Base-by-base conservation (phyloP, 805 yeast species). In the Clavispora asparagi region DNA sequence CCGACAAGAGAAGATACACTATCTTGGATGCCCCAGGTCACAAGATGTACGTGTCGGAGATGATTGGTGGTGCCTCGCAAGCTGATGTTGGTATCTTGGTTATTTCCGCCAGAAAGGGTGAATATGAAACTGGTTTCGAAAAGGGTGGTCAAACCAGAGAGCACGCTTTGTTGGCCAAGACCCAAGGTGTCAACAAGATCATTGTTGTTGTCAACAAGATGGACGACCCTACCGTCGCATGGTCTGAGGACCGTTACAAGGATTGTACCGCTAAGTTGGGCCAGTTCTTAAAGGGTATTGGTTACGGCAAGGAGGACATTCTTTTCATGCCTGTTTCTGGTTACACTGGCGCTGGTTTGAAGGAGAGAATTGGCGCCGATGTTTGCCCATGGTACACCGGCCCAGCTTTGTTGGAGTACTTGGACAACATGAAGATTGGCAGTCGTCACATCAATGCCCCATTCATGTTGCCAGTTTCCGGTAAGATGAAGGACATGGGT, bases 1-100 rank as follows among this genome's bases (percentile, higher is more conserved):
- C 99, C 49, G 98, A 91, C 28, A 90, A 88, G 75, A 86, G 99
- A 75, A 85, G 98, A 70, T 94, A 94, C 76, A 92, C 99, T 39
- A 90, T 94, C 57, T 81, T 94, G 67, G 99, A 94, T 70, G 99
- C 99, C 8, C 99, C 99, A 55, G 99, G 99, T 43, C 99, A 94
- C 77, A 94, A 94, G 75, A 86, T 94, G 89, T 94, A 94, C 65
- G 97, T 94, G 53, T 89, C 97, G 46, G 95, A 90, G 69, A 94
- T 94, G 99, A 94, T 94, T 76, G 98, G 98, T 61, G 99, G 99
- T 70, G 99, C 99, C 16, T 91, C 98, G 40, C 99, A 94, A 75
- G 99, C 99, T 31, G 99, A 94, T 73, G 94, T 92, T 48, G 99
- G 99, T 73, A 82, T 94, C 55, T 79, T 94, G 61, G 99, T 94